Percentiles rank a stretch among this genome's conserved stretches.
Evolutionary conservation across 495 filamentous ascomycete genomes (phyloP).

Genomic region (Cetradonia linearis): DNA sequence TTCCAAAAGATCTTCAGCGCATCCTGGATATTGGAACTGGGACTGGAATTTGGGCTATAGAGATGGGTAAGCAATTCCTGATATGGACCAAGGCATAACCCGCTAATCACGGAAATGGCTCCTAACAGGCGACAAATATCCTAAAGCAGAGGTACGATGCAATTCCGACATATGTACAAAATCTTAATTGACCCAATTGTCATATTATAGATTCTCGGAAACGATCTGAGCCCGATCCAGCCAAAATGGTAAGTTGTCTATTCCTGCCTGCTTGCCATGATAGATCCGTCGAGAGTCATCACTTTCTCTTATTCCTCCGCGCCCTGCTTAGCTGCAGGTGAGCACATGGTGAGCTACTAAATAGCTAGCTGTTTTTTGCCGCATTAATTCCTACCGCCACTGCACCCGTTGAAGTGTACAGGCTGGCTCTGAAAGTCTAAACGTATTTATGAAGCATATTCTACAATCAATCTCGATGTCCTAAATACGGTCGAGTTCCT

Average conservation of each 20-base stretch:
- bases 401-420: background rate
- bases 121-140: conserved; percentile 24
- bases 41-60: conserved; percentile 45
- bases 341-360: background rate
- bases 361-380: background rate
- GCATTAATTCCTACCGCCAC: background rate
- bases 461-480: background rate
- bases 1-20: conserved; percentile 29
- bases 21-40: conserved; percentile 41
- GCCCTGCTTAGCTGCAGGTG: background rate
- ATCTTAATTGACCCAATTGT: background rate
- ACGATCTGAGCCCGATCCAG: conserved; percentile 53
- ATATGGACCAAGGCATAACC: background rate
- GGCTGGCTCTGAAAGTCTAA: background rate
- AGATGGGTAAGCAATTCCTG: conserved; percentile 33
- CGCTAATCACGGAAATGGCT: background rate
- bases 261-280: background rate
- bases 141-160: conserved; percentile 21
- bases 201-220: conserved; percentile 30
- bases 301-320: too few relatives aligned
- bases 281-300: background rate
- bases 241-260: conserved; percentile 36
- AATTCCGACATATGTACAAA: background rate
- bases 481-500: too few relatives aligned
- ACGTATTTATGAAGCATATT: background rate